These are phyloP conservation scores for Pontederia crassipes DNA, from an alignment of 176 grass and related monocot genomes.

Conservation along the genomic window DNA sequence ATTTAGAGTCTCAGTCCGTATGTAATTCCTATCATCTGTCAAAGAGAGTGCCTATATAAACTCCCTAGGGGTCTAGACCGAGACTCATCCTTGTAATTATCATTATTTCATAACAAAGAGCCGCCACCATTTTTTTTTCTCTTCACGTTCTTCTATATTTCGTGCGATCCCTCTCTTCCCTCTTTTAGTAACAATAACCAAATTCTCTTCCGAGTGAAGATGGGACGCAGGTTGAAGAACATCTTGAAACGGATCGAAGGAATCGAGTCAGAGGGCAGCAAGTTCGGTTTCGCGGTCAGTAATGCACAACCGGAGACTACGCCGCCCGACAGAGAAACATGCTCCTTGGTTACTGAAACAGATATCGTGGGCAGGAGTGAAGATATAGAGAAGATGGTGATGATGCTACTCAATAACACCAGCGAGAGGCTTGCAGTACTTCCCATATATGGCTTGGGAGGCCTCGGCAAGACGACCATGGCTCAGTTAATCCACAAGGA, in stretches of 20 bases:
- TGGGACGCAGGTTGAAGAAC: conserved; percentile 14
- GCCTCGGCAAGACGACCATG: conserved; percentile 33
- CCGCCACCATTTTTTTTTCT: no score
- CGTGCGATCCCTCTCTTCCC: no score
- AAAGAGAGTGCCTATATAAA: no score
- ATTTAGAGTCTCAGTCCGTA: no score
- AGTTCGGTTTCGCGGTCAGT: not conserved
- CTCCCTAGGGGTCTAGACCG: no score
- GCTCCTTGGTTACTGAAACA: conserved; percentile 9
- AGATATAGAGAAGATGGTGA: conserved; percentile 25
- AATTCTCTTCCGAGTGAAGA: conserved; percentile 4
- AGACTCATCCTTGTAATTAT: no score
- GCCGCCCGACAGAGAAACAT: not conserved
- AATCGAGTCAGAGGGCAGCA: not conserved
- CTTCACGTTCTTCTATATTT: no score
- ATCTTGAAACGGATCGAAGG: conserved; percentile 10
- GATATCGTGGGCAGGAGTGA: conserved; percentile 18
- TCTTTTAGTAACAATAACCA: no score
- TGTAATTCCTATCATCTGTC: no score
- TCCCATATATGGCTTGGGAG: conserved; percentile 35
- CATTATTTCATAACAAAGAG: no score
- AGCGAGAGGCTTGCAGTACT: conserved; percentile 8
- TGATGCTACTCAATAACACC: not conserved
- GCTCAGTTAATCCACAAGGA: conserved; percentile 38
- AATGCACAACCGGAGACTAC: not conserved